phyloP scores from a whole-genome alignment of 495 filamentous ascomycete species.

The Aspergillus incahuasiensis region DNA sequence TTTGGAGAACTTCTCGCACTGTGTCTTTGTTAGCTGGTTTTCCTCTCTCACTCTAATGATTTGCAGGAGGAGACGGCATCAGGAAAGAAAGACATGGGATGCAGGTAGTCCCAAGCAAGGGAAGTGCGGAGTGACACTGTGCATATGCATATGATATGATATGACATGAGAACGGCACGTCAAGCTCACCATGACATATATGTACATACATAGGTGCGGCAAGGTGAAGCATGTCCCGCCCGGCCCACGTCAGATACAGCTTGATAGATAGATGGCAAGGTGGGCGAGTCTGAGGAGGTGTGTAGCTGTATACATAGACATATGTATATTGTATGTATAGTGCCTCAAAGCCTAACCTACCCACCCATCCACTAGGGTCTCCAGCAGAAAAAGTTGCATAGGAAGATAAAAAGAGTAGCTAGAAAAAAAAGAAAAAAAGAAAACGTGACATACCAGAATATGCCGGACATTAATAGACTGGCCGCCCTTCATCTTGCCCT shows the following conservation, averaged over 20 bases:
- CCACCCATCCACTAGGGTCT: background rate
- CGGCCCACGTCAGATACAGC: too few species aligned
- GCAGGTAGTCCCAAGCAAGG: too few species aligned
- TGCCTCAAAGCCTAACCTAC: background rate
- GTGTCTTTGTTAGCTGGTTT: background rate
- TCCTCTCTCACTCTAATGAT: background rate
- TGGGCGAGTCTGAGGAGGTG: too few species aligned
- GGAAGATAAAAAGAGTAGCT: too few species aligned
- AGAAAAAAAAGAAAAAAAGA: background rate
- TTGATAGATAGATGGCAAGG: too few species aligned
- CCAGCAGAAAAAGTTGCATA: too few species aligned
- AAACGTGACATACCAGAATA: constrained; percentile 60
- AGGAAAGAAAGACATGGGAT: too few species aligned
- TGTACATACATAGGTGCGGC: background rate
- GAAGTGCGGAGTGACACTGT: background rate
- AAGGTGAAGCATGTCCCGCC: too few species aligned
- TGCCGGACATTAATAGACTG: constrained; percentile 82
- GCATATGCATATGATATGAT: background rate
- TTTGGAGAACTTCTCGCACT: constrained; percentile 85
- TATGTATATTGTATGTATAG: background rate
- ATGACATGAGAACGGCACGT: background rate
- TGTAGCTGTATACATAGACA: too few species aligned
- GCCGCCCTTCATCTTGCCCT: constrained; percentile 60
- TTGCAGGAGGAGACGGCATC: too few species aligned
- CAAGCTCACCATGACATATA: background rate